Percentiles rank a stretch among this genome's conserved stretches.
These are phyloP conservation scores for Patellaria atrata DNA, from an alignment of 495 filamentous ascomycete species.

Conservation along the genomic window DNA sequence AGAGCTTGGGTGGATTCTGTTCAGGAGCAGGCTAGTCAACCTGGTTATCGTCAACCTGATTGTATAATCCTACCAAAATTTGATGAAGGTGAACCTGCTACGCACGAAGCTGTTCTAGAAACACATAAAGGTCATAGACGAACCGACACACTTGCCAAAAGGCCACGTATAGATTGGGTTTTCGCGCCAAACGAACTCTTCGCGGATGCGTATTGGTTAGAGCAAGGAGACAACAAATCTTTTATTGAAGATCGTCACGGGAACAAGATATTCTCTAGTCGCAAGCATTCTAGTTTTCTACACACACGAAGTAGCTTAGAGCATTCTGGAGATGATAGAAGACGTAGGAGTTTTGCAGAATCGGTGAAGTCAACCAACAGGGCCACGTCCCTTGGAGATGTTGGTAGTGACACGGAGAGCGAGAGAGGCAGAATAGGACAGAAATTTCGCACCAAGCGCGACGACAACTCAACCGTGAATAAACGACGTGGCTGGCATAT, in stretches of 20 bases:
- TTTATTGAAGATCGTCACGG: slow-evolving; percentile 62
- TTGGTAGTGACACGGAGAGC: background rate
- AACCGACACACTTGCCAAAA: slow-evolving; percentile 34
- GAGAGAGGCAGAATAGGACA: background rate
- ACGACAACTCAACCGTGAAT: background rate
- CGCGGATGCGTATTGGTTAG: slow-evolving; percentile 74
- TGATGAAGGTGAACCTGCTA: slow-evolving; percentile 17
- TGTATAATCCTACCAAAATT: slow-evolving; percentile 41
- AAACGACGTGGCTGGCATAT: no score
- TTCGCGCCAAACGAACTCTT: slow-evolving; percentile 66
- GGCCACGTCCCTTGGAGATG: no score
- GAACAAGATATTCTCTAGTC: slow-evolving; percentile 46
- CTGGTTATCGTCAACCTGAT: slow-evolving; percentile 31
- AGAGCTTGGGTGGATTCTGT: slow-evolving; percentile 61
- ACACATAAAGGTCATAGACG: background rate
- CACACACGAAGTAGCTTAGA: slow-evolving; percentile 17
- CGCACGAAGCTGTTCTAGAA: slow-evolving; percentile 4
- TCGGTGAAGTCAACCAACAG: no score
- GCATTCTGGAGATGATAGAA: slow-evolving; percentile 24
- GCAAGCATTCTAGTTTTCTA: slow-evolving; percentile 9
- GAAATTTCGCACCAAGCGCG: slow-evolving; percentile 12
- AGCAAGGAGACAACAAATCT: slow-evolving; percentile 58
- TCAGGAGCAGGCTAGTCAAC: slow-evolving; percentile 32
- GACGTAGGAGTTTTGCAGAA: no score
- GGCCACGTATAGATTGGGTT: slow-evolving; percentile 65